Evolutionary conservation across 306 rosid species (phyloP).

Genomic region (Trifolium repens): DNA sequence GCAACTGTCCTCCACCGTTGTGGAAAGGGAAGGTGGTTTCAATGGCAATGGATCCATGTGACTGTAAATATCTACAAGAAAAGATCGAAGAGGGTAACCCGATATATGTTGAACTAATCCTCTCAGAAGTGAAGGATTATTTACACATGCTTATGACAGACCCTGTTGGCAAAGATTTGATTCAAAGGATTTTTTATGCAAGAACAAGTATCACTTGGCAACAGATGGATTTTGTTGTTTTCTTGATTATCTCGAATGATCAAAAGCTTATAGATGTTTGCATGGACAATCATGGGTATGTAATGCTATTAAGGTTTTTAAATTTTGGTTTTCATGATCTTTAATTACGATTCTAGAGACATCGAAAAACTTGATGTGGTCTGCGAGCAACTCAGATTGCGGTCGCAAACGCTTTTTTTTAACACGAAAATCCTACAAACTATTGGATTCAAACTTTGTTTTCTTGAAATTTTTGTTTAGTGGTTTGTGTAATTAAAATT

Average conservation of each 20-base stretch:
- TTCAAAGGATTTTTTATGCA: slow-evolving; percentile 39
- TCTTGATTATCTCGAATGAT: neutral
- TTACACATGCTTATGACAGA: slow-evolving; percentile 36
- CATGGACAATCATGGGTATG: slow-evolving; percentile 41
- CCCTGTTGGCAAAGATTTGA: slow-evolving; percentile 2
- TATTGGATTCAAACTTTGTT: neutral
- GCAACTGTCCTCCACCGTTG: neutral
- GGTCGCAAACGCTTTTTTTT: no score
- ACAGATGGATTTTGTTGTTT: neutral
- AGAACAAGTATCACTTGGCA: neutral
- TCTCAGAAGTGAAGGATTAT: slow-evolving; percentile 10
- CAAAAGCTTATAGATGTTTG: slow-evolving; percentile 35
- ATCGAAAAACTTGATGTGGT: no score
- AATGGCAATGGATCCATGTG: slow-evolving; percentile 22
- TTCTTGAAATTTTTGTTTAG: neutral
- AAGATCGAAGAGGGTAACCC: slow-evolving; percentile 14
- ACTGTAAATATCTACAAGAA: neutral
- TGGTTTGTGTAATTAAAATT: neutral
- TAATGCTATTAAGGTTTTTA: neutral
- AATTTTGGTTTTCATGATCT: neutral
- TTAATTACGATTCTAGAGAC: no score
- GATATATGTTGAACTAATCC: neutral
- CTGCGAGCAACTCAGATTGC: neutral
- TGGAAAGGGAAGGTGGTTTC: neutral
- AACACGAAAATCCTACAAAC: neutral